Conservation (phyloP, 306 rosid genomes). For the Arachis stenosperma region DNA sequence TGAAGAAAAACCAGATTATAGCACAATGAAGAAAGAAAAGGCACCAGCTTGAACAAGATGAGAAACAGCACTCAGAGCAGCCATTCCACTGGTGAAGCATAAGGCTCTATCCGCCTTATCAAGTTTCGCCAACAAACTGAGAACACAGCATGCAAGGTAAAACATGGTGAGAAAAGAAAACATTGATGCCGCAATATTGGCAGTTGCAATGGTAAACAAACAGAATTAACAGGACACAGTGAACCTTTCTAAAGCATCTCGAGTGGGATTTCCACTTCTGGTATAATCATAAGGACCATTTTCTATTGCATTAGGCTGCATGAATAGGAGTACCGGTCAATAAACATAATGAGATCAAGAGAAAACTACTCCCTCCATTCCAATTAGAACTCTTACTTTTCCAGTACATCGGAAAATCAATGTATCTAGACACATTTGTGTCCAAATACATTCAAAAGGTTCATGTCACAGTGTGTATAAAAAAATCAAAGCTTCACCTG, state of each 20-base stretch:
- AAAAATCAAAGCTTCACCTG: constrained; percentile 58
- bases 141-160: constrained; percentile 36
- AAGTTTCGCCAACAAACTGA: constrained; percentile 78
- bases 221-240: constrained; percentile 28
- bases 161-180: constrained; percentile 32
- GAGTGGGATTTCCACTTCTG: constrained; percentile 93
- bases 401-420: too few species aligned
- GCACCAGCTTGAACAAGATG: constrained; percentile 81
- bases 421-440: too few species aligned
- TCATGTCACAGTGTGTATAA: neutral
- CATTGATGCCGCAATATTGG: constrained; percentile 22
- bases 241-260: constrained; percentile 86
- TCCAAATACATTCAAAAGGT: neutral
- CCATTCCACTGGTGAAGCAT: constrained; percentile 98
- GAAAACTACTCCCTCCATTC: neutral
- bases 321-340: constrained; percentile 15
- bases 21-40: constrained; percentile 37
- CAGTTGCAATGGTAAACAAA: constrained; percentile 16
- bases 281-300: constrained; percentile 93
- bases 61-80: constrained; percentile 84
- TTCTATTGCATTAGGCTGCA: constrained; percentile 86
- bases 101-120: constrained; percentile 93
- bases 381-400: neutral
- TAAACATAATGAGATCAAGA: constrained; percentile 5
- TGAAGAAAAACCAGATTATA: constrained; percentile 28